These are phyloP conservation scores for Volutella citrinella DNA, from an alignment of 2,329 filamentous ascomycete species.

Conservation along the genomic window DNA sequence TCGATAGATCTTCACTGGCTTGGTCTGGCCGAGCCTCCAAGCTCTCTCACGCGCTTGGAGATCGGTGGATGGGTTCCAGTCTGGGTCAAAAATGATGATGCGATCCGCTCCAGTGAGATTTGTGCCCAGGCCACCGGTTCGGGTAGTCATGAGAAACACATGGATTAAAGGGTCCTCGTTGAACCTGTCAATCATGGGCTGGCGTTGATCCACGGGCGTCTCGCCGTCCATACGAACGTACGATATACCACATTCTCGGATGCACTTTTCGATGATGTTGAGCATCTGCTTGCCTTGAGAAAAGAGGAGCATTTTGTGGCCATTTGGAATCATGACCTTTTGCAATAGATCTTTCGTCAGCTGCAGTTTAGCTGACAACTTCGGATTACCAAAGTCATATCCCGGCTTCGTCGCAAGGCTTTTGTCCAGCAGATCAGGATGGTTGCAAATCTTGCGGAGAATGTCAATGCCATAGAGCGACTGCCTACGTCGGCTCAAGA, in stretches of 20 bases:
- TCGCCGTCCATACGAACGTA: conserved; percentile 92
- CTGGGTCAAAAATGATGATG: conserved; percentile 97
- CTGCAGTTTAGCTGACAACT: conserved; percentile 92
- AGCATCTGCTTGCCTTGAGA: conserved; percentile 94
- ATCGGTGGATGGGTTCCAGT: conserved; percentile 98
- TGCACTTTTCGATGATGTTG: conserved; percentile 83
- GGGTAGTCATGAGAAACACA: conserved; percentile 91
- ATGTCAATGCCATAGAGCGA: conserved; percentile 88
- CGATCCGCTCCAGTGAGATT: conserved; percentile 93
- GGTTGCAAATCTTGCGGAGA: conserved; percentile 94
- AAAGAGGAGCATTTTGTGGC: conserved; percentile 91
- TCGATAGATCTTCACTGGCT: conserved; percentile 92
- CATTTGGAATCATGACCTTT: conserved; percentile 78
- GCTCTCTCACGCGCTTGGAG: conserved; percentile 92
- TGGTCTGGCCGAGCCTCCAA: conserved; percentile 93
- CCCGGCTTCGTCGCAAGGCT: conserved; percentile 51
- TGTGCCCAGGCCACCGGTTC: conserved; percentile 89
- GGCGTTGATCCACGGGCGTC: conserved; percentile 84
- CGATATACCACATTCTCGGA: conserved; percentile 66
- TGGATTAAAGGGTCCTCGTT: conserved; percentile 77
- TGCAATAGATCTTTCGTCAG: conserved; percentile 84
- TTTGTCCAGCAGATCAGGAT: conserved; percentile 81
- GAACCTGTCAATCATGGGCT: conserved; percentile 87
- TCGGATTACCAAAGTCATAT: conserved; percentile 74
- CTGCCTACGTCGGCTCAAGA: conserved; percentile 71